These are phyloP conservation scores for Tilletiopsis washingtonensis DNA, from an alignment of 1,284 basidiomycete species.

Conservation along the genomic window DNA sequence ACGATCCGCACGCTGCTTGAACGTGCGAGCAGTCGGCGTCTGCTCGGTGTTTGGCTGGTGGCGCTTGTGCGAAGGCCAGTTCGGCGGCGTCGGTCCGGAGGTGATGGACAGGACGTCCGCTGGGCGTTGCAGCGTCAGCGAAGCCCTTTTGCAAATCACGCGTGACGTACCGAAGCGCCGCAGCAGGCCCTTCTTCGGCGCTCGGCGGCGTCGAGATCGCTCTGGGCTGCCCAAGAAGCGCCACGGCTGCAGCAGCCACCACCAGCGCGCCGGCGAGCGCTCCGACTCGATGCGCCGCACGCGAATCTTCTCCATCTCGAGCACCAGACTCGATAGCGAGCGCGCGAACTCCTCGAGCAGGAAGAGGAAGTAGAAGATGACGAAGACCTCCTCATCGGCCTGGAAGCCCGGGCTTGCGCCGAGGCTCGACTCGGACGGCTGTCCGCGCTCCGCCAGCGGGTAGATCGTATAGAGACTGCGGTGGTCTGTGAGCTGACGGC, in stretches of 20 bases:
- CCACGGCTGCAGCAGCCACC: background rate
- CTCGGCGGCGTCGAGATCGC: background rate
- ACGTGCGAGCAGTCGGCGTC: slow-evolving; percentile 55
- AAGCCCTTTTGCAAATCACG: too few relatives aligned
- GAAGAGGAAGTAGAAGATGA: slow-evolving; percentile 43
- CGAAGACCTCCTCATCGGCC: slow-evolving; percentile 31
- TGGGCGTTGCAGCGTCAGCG: too few relatives aligned
- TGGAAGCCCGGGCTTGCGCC: background rate
- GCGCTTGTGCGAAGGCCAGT: slow-evolving; percentile 62
- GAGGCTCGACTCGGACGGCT: background rate
- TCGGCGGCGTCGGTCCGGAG: background rate
- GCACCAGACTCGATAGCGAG: slow-evolving; percentile 23
- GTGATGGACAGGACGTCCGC: background rate
- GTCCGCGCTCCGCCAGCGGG: slow-evolving; percentile 14
- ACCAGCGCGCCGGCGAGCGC: background rate
- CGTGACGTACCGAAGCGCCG: too few relatives aligned
- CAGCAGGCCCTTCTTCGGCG: background rate
- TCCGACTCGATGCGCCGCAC: slow-evolving; percentile 2
- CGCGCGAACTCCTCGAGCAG: slow-evolving; percentile 40
- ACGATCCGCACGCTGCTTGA: slow-evolving; percentile 40
- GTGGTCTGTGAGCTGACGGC: background rate
- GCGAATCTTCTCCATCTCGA: slow-evolving; percentile 23
- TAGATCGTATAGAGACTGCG: slow-evolving; percentile 31
- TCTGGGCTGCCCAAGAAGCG: background rate
- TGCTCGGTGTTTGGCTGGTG: slow-evolving; percentile 77